Percentiles rank a stretch among this genome's conserved stretches.
Evolutionary conservation across 305 asterid species (phyloP).

Genomic region (Stenogyne calaminthoides): DNA sequence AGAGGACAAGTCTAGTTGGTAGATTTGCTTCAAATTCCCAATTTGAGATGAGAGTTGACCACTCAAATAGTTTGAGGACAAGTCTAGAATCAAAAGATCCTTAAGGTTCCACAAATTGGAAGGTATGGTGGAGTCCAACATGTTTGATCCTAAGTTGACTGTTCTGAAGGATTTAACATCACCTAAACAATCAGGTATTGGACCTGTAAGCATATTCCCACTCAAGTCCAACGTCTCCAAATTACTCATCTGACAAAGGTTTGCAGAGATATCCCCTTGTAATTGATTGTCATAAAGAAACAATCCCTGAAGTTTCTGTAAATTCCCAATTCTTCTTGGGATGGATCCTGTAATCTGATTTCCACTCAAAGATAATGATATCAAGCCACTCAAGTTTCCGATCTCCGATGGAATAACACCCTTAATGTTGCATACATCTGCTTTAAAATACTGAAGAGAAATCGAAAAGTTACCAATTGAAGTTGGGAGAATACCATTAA

Average conservation of each 20-base stretch:
- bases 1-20: no score
- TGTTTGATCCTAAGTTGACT: no score
- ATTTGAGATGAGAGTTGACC: no score
- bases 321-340: conserved; percentile 23
- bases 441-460: conserved; percentile 1
- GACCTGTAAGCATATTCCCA: no score
- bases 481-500: conserved; percentile 35
- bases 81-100: no score
- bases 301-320: conserved; percentile 19
- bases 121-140: no score
- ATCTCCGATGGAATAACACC: conserved; percentile 34
- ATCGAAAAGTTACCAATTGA: conserved; percentile 31
- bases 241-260: conserved; percentile 21
- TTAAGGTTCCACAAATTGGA: no score
- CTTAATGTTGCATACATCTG: conserved; percentile 19
- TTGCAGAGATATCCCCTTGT: conserved; percentile 16
- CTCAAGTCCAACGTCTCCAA: conserved; percentile 17
- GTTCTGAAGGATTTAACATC: no score
- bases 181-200: no score
- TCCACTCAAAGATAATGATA: background rate
- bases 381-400: conserved; percentile 29
- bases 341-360: conserved; percentile 28
- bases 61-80: no score
- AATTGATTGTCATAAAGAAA: no score
- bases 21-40: no score